phyloP scores from a whole-genome alignment of 257 asterid species.

The Gardenia jasminoides region DNA sequence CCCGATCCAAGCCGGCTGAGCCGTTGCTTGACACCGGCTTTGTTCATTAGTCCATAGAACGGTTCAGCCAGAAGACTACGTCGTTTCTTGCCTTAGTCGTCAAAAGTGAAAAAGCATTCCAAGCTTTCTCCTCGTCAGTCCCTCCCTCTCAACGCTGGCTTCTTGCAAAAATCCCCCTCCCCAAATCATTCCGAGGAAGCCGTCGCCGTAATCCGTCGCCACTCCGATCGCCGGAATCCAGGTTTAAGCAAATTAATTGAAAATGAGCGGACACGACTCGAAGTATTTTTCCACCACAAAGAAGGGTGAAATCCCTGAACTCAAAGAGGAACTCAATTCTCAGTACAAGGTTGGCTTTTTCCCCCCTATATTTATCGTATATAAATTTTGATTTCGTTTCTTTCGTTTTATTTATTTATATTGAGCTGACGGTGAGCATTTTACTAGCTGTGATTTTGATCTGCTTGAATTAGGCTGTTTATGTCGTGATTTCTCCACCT shows the following conservation, averaged over 20 bases:
- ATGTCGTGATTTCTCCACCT: conserved; percentile 4
- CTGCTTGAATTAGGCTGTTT: conserved; percentile 21
- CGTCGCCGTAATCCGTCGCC: neutral
- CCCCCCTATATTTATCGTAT: neutral
- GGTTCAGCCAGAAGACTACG: neutral
- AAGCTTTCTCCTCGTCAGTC: neutral
- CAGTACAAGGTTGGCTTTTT: conserved; percentile 78
- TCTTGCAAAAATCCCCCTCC: neutral
- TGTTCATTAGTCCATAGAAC: neutral
- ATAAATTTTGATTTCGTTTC: neutral
- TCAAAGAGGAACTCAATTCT: conserved; percentile 97
- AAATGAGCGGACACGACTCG: conserved; percentile 99
- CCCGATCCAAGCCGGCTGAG: neutral
- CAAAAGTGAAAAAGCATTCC: neutral
- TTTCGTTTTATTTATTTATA: neutral
- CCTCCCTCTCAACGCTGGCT: neutral
- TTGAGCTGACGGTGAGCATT: conserved; percentile 4
- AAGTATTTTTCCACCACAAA: conserved; percentile 98
- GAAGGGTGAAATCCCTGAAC: conserved; percentile 99
- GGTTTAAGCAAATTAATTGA: neutral
- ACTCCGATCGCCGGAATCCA: conserved; percentile 1
- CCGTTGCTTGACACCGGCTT: neutral
- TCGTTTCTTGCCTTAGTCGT: neutral
- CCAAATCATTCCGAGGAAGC: neutral
- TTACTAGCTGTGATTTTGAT: conserved; percentile 27